Conservation (phyloP, 345 rosid species). For the Luvunga scandens region DNA sequence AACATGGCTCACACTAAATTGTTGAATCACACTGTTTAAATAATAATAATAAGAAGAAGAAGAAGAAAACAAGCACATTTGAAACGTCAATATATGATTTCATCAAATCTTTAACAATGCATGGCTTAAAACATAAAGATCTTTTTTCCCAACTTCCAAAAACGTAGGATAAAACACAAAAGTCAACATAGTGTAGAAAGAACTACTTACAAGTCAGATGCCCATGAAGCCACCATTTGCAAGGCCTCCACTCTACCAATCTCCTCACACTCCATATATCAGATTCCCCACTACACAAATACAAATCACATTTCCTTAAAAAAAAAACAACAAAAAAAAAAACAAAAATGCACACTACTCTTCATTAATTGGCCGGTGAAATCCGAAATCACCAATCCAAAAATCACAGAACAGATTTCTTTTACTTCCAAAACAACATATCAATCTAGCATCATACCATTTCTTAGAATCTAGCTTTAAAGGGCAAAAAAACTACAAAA, state of each 20-base stretch:
- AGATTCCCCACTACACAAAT: slow-evolving; percentile 33
- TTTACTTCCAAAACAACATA: not conserved
- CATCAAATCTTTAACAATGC: not conserved
- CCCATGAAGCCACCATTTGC: slow-evolving; percentile 89
- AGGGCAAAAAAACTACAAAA: not conserved
- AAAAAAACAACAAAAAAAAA: not conserved
- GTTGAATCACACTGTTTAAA: no score
- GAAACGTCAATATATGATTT: not conserved
- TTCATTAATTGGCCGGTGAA: not conserved
- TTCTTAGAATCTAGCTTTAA: not conserved
- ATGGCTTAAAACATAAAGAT: not conserved
- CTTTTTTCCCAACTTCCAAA: not conserved
- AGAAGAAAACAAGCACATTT: not conserved
- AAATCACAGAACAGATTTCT: not conserved
- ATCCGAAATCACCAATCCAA: not conserved
- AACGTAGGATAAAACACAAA: not conserved
- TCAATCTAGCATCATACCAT: not conserved
- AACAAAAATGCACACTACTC: not conserved
- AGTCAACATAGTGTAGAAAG: not conserved
- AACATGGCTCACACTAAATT: not conserved
- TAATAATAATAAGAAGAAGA: no score
- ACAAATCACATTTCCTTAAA: not conserved
- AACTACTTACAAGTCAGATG: slow-evolving; percentile 52
- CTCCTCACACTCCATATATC: slow-evolving; percentile 85
- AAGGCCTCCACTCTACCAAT: slow-evolving; percentile 84